These are phyloP conservation scores for Clavariopsis aquatica DNA, from an alignment of 495 filamentous ascomycete species.

Conservation along the genomic window DNA sequence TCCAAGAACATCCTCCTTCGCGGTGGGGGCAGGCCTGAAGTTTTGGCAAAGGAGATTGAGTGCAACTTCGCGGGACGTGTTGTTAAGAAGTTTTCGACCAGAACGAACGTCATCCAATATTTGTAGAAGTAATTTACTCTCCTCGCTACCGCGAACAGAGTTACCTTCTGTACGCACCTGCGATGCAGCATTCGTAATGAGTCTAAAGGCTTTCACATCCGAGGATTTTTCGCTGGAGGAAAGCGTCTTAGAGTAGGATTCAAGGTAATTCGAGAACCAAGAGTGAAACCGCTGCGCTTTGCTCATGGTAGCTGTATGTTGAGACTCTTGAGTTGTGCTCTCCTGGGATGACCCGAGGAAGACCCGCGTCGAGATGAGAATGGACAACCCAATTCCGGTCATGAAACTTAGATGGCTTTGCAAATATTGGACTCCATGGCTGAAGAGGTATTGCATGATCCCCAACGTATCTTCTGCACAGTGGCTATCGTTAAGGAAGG, in stretches of 20 bases:
- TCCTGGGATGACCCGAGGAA: constrained; percentile 68
- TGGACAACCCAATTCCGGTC: constrained; percentile 73
- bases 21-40: constrained; percentile 61
- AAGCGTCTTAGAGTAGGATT: constrained; percentile 46
- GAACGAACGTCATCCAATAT: constrained; percentile 71
- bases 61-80: constrained; percentile 66
- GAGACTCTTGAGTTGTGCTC: constrained; percentile 72
- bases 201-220: constrained; percentile 54
- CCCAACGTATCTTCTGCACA: constrained; percentile 93
- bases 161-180: constrained; percentile 60
- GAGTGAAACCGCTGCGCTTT: constrained; percentile 67
- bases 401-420: constrained; percentile 66
- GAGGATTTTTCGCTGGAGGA: constrained; percentile 2
- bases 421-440: constrained; percentile 66
- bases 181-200: constrained; percentile 64
- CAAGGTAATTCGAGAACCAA: constrained; percentile 69
- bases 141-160: constrained; percentile 60
- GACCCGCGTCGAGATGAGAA: constrained; percentile 70
- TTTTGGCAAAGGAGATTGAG: constrained; percentile 71
- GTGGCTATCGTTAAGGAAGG: constrained; percentile 75
- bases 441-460: constrained; percentile 80
- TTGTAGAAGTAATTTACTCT: constrained; percentile 71
- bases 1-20: constrained; percentile 61
- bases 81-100: constrained; percentile 63
- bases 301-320: constrained; percentile 67